Evolutionary conservation across 352 stramenopile species (phyloP).

Genomic region (Phytophthora sojae): DNA sequence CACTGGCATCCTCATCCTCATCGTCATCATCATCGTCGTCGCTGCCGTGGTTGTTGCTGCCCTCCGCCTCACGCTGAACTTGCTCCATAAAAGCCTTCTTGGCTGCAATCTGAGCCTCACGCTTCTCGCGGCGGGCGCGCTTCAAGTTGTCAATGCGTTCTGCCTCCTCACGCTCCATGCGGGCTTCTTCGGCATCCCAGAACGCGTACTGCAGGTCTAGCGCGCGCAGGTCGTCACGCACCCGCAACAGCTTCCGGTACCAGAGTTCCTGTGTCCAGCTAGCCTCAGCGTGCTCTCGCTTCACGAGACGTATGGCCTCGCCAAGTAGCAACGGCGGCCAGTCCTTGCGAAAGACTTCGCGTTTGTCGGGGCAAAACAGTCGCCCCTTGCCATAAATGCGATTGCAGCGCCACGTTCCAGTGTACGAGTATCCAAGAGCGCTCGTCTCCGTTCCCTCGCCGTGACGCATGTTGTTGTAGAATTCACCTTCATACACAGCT

Average conservation of each 20-base stretch:
- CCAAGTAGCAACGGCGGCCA: constrained; percentile 72
- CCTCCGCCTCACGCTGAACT: constrained; percentile 33
- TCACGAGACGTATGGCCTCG: constrained; percentile 62
- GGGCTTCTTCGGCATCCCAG: constrained; percentile 66
- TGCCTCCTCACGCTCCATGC: constrained; percentile 52
- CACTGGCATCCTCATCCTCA: constrained; percentile 24
- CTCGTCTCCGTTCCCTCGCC: constrained; percentile 73
- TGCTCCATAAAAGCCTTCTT: constrained; percentile 70
- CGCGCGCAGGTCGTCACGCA: constrained; percentile 71
- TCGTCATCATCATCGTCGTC: constrained; percentile 21
- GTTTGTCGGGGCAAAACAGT: constrained; percentile 55
- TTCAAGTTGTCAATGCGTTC: constrained; percentile 60
- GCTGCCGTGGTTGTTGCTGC: constrained; percentile 12
- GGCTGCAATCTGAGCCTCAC: constrained; percentile 56
- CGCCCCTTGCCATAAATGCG: constrained; percentile 63
- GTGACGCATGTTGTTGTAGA: constrained; percentile 68
- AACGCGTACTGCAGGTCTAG: constrained; percentile 69
- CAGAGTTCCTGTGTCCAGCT: constrained; percentile 49
- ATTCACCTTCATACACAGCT: constrained; percentile 70
- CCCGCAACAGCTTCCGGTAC: constrained; percentile 63
- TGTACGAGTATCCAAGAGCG: constrained; percentile 63
- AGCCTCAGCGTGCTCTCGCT: constrained; percentile 38
- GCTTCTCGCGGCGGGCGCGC: constrained; percentile 57
- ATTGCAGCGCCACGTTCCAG: constrained; percentile 58
- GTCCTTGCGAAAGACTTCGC: constrained; percentile 51